Evolutionary conservation across 2,329 filamentous ascomycete genomes (phyloP), one percentile per base, ranked within the genome.

Genomic region (Talaromyces sp.): DNA sequence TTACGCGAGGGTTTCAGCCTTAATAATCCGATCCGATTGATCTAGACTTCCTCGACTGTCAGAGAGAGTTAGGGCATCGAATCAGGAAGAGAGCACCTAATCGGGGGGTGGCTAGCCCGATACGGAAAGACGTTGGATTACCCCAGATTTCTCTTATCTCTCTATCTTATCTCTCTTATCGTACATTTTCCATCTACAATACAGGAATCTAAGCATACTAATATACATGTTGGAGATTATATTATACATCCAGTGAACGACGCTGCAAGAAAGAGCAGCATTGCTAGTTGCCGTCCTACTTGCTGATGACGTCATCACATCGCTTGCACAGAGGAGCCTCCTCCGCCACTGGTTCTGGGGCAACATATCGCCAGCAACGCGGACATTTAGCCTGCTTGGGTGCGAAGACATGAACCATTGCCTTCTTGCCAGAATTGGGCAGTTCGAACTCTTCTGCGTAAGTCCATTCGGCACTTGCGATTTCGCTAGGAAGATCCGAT

Each of bases 361-460:
- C 88, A 27, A 90, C 84, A 76, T 92, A 96, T 68, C 90, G 87
- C 95, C 95, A 99, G 79, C 95, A 99, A 60, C 95, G 84, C 0
- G 86, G 84, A 75, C 95, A 99, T 77, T 98, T 99, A 56, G 83
- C 79, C 13, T 80, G 77, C 15, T 76, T 75, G 0, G 88, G 83
- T 10, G 83, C 75, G 68, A 82, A 81, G 22, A 82, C 76, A 72
- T 78, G 73, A 4, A 76, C 77, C 2, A 65, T 73, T 2, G 77
- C 79, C 61, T 71, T 72, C 5, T 40, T 17, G 1, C 68, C 66
- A 17, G 74, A 77, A 64, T 70, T 71, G 0, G 71, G 70, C 0
- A 80, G 68, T 49, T 79, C 75, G 56, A 83, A 79, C n/a, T 77
- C 73, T 13, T 76, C 75, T 51, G 75, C 72, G 65, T 82, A 81